A percentile compares a stretch with the other conserved stretches of the same genome.
Conservation (phyloP, 129 eudicot species). For the Kitagawia praeruptora region DNA sequence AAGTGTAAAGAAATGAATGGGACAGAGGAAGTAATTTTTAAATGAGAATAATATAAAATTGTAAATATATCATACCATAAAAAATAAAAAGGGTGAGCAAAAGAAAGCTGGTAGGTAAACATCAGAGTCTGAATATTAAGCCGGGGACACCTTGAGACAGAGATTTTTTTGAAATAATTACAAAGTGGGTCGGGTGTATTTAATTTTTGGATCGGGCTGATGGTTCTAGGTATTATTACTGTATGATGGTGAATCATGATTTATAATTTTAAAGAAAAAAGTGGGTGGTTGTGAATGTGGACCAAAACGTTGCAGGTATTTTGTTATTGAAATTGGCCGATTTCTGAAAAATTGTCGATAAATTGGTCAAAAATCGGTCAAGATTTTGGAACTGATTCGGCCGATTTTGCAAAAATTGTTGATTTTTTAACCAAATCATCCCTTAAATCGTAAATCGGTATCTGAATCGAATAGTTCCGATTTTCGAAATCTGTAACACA, state of each 20-base stretch:
- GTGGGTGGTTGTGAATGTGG: not conserved
- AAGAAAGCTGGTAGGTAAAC: not conserved
- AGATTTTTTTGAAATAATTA: not conserved
- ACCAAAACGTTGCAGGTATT: not conserved
- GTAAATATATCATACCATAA: not conserved
- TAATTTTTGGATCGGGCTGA: not conserved
- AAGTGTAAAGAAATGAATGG: too few relatives aligned
- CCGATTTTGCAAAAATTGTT: too few relatives aligned
- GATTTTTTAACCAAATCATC: too few relatives aligned
- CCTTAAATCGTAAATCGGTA: too few relatives aligned
- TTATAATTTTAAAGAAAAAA: not conserved
- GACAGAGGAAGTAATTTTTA: too few relatives aligned
- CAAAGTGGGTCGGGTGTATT: constrained; percentile 1
- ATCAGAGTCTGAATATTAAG: not conserved
- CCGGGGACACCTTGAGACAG: not conserved
- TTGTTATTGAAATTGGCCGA: too few relatives aligned
- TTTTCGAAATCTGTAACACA: too few relatives aligned
- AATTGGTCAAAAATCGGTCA: too few relatives aligned
- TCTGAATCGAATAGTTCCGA: too few relatives aligned
- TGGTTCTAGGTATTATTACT: not conserved
- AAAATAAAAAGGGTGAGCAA: not conserved
- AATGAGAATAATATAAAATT: too few relatives aligned
- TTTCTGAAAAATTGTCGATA: too few relatives aligned
- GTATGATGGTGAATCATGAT: not conserved
- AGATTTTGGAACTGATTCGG: too few relatives aligned